Evolutionary conservation across 371 early-diverging fungal genomes (phyloP).

Genomic region (Dichotomocladium elegans): DNA sequence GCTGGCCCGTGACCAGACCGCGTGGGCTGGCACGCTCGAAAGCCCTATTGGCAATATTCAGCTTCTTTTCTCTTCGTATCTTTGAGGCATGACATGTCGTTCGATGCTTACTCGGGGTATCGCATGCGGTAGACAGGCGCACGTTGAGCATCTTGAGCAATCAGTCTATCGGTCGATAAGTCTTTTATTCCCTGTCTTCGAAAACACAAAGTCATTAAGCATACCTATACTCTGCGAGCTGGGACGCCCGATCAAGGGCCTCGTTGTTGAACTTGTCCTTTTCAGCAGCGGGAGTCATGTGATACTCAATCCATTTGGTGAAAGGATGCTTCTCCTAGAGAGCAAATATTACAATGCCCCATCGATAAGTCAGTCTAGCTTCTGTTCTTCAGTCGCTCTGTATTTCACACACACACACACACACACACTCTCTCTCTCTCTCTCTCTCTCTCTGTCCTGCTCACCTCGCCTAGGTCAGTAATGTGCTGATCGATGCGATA

Average conservation of each 20-base stretch:
- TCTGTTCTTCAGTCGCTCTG: neutral
- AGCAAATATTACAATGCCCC: no score
- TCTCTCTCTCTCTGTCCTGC: no score
- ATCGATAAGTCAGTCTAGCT: no score
- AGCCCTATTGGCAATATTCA: slow-evolving; percentile 14
- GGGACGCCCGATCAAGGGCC: slow-evolving; percentile 23
- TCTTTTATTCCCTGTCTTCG: no score
- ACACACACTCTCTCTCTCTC: no score
- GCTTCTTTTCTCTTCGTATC: neutral
- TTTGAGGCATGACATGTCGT: neutral
- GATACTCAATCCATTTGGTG: slow-evolving; percentile 45
- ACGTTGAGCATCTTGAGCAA: slow-evolving; percentile 44
- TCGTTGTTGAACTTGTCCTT: slow-evolving; percentile 26
- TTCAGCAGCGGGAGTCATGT: slow-evolving; percentile 33
- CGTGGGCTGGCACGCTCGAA: slow-evolving; percentile 46
- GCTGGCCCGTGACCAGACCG: slow-evolving; percentile 30
- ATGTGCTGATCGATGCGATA: slow-evolving; percentile 28
- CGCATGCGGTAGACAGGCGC: slow-evolving; percentile 44
- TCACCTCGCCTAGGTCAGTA: slow-evolving; percentile 19
- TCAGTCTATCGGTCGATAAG: slow-evolving; percentile 19
- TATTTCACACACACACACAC: no score
- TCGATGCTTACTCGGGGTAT: slow-evolving; percentile 42
- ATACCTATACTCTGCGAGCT: slow-evolving; percentile 41
- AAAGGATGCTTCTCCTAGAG: slow-evolving; percentile 44
- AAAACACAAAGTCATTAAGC: neutral